Evolutionary conservation across 1,139 yeast genomes (phyloP).

Genomic region (Suhomyces wounanorum): DNA sequence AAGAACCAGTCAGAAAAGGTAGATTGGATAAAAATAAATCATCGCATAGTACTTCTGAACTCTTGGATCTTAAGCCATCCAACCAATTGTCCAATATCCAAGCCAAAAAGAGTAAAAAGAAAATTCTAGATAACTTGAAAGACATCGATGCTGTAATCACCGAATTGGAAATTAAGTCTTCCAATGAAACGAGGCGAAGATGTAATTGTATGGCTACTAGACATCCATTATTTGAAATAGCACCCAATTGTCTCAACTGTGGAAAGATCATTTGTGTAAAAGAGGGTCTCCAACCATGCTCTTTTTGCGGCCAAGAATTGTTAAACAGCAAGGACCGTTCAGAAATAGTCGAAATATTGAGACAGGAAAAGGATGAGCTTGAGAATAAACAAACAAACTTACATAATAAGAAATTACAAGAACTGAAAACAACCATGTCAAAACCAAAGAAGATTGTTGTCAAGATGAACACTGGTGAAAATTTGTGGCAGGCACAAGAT

Average conservation of each 20-base stretch:
- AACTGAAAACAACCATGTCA: slow-evolving; percentile 17
- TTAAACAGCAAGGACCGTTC: slow-evolving; percentile 59
- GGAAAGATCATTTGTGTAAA: slow-evolving; percentile 90
- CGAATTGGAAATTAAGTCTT: slow-evolving; percentile 34
- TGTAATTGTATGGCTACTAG: slow-evolving; percentile 86
- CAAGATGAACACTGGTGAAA: slow-evolving; percentile 59
- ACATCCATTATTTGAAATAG: slow-evolving; percentile 85
- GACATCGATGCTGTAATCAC: slow-evolving; percentile 53
- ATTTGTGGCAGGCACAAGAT: slow-evolving; percentile 70
- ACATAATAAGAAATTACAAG: slow-evolving; percentile 22
- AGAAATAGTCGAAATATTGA: slow-evolving; percentile 57
- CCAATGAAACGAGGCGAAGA: slow-evolving; percentile 19
- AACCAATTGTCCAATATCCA: slow-evolving; percentile 22
- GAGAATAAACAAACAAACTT: slow-evolving; percentile 19
- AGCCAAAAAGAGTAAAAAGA: slow-evolving; percentile 37
- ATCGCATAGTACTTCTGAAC: slow-evolving; percentile 41
- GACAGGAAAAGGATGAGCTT: slow-evolving; percentile 48
- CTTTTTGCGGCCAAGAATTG: slow-evolving; percentile 73
- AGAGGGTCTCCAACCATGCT: slow-evolving; percentile 91
- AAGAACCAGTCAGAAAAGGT: slow-evolving; percentile 25
- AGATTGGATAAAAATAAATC: slow-evolving; percentile 24
- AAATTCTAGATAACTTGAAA: slow-evolving; percentile 52
- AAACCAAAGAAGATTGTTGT: slow-evolving; percentile 48
- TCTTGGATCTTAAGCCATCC: slow-evolving; percentile 32
- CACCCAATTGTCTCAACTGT: slow-evolving; percentile 92